phyloP scores from a whole-genome alignment of 306 rosid species.

The Abrus precatorius region DNA sequence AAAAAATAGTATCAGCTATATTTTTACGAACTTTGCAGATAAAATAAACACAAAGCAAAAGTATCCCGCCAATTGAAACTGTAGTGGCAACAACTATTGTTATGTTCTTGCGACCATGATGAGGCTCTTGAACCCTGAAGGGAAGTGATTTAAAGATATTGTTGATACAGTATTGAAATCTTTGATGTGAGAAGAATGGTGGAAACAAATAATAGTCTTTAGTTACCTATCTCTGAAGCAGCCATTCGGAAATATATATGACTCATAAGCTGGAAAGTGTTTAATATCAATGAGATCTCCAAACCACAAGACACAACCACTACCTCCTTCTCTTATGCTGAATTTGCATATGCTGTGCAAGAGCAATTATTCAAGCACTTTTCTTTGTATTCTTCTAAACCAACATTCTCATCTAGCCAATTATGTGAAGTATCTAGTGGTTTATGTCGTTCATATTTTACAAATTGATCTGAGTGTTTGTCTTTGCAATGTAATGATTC shows the following conservation, averaged over 20 bases:
- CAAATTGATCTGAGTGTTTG: slow-evolving; percentile 38
- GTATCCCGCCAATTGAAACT: too few relatives aligned
- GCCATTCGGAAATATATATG: slow-evolving; percentile 53
- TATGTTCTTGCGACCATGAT: too few relatives aligned
- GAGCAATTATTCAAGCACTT: slow-evolving; percentile 69
- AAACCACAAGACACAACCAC: slow-evolving; percentile 74
- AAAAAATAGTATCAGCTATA: not conserved
- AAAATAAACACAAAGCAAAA: not conserved
- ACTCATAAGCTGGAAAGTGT: slow-evolving; percentile 53
- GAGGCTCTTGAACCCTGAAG: too few relatives aligned
- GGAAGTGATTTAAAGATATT: too few relatives aligned
- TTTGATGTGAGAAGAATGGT: too few relatives aligned
- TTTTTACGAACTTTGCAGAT: not conserved
- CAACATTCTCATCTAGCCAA: slow-evolving; percentile 57
- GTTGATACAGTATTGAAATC: too few relatives aligned
- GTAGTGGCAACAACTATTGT: too few relatives aligned
- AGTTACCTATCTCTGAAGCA: not conserved
- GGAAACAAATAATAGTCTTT: not conserved
- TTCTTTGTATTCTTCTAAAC: slow-evolving; percentile 55
- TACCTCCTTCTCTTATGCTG: slow-evolving; percentile 64
- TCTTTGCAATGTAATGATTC: slow-evolving; percentile 44
- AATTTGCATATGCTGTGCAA: slow-evolving; percentile 63
- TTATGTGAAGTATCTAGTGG: slow-evolving; percentile 64
- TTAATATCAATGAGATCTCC: slow-evolving; percentile 64
- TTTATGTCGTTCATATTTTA: slow-evolving; percentile 38